Conservation (phyloP, 2,329 filamentous ascomycete genomes). For the Cercospora sp. region DNA sequence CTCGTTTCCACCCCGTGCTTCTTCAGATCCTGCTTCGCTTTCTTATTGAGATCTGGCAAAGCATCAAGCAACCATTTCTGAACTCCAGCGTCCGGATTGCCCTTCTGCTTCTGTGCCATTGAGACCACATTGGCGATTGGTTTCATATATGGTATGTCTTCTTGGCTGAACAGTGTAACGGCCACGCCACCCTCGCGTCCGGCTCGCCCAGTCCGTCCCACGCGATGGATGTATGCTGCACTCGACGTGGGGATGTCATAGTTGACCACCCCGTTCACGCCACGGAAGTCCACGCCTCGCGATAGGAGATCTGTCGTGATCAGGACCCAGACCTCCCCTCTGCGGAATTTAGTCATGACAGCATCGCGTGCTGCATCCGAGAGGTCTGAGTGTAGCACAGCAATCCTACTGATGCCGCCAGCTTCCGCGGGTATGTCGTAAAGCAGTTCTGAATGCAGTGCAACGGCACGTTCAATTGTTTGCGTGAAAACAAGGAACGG, state of each 20-base stretch:
- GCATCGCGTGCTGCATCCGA: conserved; percentile 71
- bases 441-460: conserved; percentile 82
- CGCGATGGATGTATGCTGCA: conserved; percentile 88
- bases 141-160: conserved; percentile 87
- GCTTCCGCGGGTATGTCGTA: conserved; percentile 92
- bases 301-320: conserved; percentile 94
- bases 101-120: conserved; percentile 70
- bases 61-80: conserved; percentile 87
- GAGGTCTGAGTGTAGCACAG: conserved; percentile 85
- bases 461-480: conserved; percentile 85
- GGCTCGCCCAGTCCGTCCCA: conserved; percentile 85
- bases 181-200: conserved; percentile 85
- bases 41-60: conserved; percentile 79
- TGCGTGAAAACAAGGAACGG: conserved; percentile 96
- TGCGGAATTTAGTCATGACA: conserved; percentile 87
- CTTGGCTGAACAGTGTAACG: conserved; percentile 92
- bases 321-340: conserved; percentile 91
- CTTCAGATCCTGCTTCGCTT: conserved; percentile 79
- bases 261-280: conserved; percentile 94
- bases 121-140: conserved; percentile 91
- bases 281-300: conserved; percentile 90
- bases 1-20: conserved; percentile 76
- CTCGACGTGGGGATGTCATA: conserved; percentile 94
- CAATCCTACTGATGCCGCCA: conserved; percentile 79
- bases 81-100: conserved; percentile 54